A percentile compares a stretch with the other conserved stretches of the same genome.
These are phyloP conservation scores for Fusarium agapanthi DNA, from an alignment of 2,329 filamentous ascomycete species.

Conservation along the genomic window DNA sequence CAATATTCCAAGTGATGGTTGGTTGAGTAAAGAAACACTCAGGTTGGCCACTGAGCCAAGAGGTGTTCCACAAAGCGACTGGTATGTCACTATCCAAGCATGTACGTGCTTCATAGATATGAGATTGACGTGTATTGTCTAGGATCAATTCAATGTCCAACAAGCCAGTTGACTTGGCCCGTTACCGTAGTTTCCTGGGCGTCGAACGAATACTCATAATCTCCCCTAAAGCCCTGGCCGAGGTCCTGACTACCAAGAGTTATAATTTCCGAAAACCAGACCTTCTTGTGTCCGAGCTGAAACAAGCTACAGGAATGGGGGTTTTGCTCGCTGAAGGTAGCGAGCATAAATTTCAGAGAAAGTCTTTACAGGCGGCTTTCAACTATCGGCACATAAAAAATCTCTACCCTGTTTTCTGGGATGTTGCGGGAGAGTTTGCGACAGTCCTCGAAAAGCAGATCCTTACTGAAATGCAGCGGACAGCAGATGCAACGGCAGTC, in stretches of 20 bases:
- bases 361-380: neutral
- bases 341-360: neutral
- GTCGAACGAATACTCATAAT: neutral
- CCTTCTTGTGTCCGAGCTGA: neutral
- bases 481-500: neutral
- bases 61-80: neutral
- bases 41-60: neutral
- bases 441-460: neutral
- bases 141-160: neutral
- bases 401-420: neutral
- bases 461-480: neutral
- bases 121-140: too few species aligned
- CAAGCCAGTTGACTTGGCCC: neutral
- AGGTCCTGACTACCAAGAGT: neutral
- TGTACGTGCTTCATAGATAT: too few species aligned
- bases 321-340: neutral
- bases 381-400: neutral
- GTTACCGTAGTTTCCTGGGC: neutral
- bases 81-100: neutral
- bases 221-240: neutral
- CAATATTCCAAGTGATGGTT: neutral
- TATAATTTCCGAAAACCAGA: neutral
- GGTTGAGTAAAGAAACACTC: neutral
- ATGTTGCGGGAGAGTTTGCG: neutral
- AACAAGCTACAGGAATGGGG: neutral